Base-by-base conservation (phyloP, 768 basidiomycete species). In the Lenzites betulinus region DNA sequence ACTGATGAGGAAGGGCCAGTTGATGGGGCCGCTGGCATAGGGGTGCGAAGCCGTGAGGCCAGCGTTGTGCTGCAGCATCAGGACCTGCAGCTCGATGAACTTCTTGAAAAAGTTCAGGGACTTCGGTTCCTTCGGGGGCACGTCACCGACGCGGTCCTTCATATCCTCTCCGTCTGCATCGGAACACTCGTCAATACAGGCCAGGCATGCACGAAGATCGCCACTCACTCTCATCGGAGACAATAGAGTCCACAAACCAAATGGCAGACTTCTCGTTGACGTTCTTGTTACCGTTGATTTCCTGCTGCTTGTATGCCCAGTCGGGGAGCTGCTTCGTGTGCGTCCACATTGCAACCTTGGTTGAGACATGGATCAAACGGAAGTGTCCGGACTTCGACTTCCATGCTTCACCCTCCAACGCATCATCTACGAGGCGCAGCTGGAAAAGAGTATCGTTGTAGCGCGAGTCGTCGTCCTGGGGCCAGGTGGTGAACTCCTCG, bases 1-100 rank as follows among this genome's bases (percentile, higher is more conserved):
- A 63, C 81, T 93, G 28, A 98, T 76, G 39, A 95, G 83, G 87
- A 98, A 98, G 7, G 97, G 97, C 97, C 97, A 99, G 72, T 96
- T 95, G 75, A 98, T 88, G 6, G 97, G 95, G n/a, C 81, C 82
- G 60, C 91, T 92, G 3, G 97, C 95, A 72, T 99, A 99, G 42
- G 97, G 97, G 71, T 99, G 97, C 4, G 90, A 92, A n/a, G 94
- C 92, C 25, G 94, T 96, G 64, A 99, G 80, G 22, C 95, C 97
- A n/a, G 97, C 95, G 69, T 99, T 99, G 78, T 99, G 97, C 71
- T 97, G 94, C 65, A 98, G 76, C 96, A 98, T 98, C 57, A 96
- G 78, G 44, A 96, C 76, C 69, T 99, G 97, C 33, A 98, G 78
- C 73, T 99, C 96, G 28, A 79, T 84, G 68, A 95, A 98, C 76